Conservation (phyloP, 2,329 filamentous ascomycete species). For the Xylaria sp. region DNA sequence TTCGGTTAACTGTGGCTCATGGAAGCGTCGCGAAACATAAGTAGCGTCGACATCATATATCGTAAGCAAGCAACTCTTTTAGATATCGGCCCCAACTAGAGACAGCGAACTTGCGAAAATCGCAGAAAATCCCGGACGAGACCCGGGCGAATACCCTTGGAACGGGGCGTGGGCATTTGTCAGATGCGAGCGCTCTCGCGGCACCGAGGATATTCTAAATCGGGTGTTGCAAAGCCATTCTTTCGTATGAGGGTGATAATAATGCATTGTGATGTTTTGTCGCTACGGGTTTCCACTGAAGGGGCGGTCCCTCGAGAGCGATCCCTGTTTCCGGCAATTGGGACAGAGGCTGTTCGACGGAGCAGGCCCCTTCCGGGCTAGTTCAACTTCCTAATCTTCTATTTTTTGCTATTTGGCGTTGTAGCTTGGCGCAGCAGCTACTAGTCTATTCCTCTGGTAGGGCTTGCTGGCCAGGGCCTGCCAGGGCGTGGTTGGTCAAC, state of each 20-base stretch:
- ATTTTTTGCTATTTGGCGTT: too few relatives aligned
- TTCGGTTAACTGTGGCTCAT: not conserved
- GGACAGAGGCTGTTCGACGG: constrained; percentile 19
- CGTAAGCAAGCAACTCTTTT: constrained; percentile 7
- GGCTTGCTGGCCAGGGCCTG: not conserved
- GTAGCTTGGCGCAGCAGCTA: constrained; percentile 16
- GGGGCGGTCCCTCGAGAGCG: not conserved
- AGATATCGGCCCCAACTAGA: too few relatives aligned
- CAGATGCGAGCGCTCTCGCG: constrained; percentile 10
- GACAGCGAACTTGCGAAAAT: too few relatives aligned
- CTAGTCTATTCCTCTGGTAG: not conserved
- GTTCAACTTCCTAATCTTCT: not conserved
- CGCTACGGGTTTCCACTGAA: not conserved
- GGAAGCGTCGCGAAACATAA: constrained; percentile 3
- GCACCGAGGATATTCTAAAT: constrained; percentile 9
- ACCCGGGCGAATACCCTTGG: not conserved
- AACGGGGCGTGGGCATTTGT: constrained; percentile 10
- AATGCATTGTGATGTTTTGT: too few relatives aligned
- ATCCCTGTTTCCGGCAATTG: constrained; percentile 16
- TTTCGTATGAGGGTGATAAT: not conserved
- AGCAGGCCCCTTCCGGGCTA: constrained; percentile 16
- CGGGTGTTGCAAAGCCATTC: not conserved
- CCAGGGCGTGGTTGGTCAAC: not conserved
- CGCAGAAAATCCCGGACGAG: too few relatives aligned
- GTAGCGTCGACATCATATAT: constrained; percentile 1